Evolutionary conservation across 1,284 basidiomycete species (phyloP), one percentile per base, ranked within the genome.

Genomic region (Ceratobasidium sp.): DNA sequence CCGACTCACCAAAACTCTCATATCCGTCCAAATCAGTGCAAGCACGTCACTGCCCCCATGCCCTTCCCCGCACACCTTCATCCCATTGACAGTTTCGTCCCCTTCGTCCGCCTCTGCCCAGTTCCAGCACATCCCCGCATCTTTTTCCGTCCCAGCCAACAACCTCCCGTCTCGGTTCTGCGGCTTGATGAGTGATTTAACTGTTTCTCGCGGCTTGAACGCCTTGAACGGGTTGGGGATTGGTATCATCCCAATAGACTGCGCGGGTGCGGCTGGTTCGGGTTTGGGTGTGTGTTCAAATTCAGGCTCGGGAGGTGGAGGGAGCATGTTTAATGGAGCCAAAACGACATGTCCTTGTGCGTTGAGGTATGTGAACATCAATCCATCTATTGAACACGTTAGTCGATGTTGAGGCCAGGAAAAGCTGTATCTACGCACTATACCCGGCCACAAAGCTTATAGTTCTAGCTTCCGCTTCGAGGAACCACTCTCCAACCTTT

Each of bases 401-500:
- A 37, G 54, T 27, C 27, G 19, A 24, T 43, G 24, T 8, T 49
- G 2, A 29, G 68, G 31, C 61, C 46, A 41, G 14, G 19, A 19
- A 48, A 27, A 41, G 9, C 1, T 56, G n/a, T 13, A 22, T 49
- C 51, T 48, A 66, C 63, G 65, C 65, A 71, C 51, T 64, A 24
- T 61, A 48, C 83, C 68, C 82, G 79, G 75, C 84, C 80, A 75
- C 68, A 19, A 90, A 79, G 1, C 85, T 85, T 13, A 86, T 79
- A 37, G 84, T 84, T 53, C 82, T 81, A 0, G 84, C 81, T 16
- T 83, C 82, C 7, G 88, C 86, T 64, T 87, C 85, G 6, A 88
- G 79, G 43, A 83, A 79, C 88, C 89, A 90, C 48, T 88, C 86
- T 4, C 87, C 87, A 14, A 89, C 76, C 61, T 83, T 83, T 74